Conservation (phyloP, 306 rosid species). For the Acacia melanoxylon region DNA sequence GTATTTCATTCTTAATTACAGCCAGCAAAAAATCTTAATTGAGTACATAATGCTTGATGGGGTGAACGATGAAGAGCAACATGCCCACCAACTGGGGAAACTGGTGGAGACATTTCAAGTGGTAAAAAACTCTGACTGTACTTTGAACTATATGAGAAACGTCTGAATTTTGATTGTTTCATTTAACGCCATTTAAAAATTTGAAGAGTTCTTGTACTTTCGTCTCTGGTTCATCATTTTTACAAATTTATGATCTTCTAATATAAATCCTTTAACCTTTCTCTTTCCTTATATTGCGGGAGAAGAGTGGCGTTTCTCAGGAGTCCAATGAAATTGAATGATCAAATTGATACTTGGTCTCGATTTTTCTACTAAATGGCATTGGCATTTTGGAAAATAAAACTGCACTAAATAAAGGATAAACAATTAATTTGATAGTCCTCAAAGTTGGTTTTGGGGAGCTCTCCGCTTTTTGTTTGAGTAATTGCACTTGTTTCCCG, state of each 20-base stretch:
- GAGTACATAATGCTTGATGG: slow-evolving; percentile 98
- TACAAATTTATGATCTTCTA: no score
- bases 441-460: neutral
- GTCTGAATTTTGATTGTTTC: slow-evolving; percentile 11
- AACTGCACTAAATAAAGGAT: neutral
- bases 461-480: neutral
- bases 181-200: neutral
- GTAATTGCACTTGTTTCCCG: neutral
- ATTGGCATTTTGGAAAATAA: neutral
- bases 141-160: slow-evolving; percentile 3
- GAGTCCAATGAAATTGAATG: no score
- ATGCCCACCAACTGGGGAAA: slow-evolving; percentile 86
- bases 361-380: no score
- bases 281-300: no score
- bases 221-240: no score
- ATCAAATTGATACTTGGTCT: no score
- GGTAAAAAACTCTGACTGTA: slow-evolving; percentile 55
- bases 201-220: neutral
- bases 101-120: slow-evolving; percentile 82
- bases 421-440: neutral
- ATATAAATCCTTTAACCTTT: no score
- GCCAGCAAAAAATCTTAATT: slow-evolving; percentile 87
- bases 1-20: slow-evolving; percentile 36
- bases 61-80: slow-evolving; percentile 90
- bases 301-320: no score